A percentile compares a stretch with the other conserved stretches of the same genome.
These are phyloP conservation scores for Podospora australis DNA, from an alignment of 495 filamentous ascomycete species.

Conservation along the genomic window DNA sequence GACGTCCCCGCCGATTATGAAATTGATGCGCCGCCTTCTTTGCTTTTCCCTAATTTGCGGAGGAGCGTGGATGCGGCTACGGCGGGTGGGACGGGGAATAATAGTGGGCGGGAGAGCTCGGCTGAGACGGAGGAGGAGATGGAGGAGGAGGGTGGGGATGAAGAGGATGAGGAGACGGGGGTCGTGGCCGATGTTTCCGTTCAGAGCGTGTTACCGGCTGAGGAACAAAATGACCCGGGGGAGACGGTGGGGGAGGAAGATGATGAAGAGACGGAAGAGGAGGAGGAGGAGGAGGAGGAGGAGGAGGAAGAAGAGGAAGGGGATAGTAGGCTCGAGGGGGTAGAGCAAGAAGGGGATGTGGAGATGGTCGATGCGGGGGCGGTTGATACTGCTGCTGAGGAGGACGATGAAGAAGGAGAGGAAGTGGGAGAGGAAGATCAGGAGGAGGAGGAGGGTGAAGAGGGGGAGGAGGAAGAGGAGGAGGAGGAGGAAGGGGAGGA, in stretches of 20 bases:
- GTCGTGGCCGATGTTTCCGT: conserved; percentile 15
- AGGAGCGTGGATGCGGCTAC: conserved; percentile 27
- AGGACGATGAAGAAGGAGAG: conserved; percentile 8
- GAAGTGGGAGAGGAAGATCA: conserved; percentile 27
- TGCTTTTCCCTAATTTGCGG: conserved; percentile 42
- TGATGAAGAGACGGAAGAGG: conserved; percentile 17
- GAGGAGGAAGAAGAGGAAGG: conserved; percentile 20
- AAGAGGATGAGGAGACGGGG: conserved; percentile 19
- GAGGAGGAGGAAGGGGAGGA: conserved; percentile 14
- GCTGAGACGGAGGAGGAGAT: conserved; percentile 15
- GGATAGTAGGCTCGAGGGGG: conserved; percentile 1
- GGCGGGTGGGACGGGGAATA: conserved; percentile 7
- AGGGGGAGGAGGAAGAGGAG: conserved; percentile 14
- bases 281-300: conserved; percentile 4
- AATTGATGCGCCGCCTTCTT: conserved; percentile 35
- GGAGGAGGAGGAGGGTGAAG: conserved; percentile 15
- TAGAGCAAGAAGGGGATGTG: conserved; percentile 3
- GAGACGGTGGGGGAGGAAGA: conserved; percentile 14
- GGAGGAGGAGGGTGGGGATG: conserved; percentile 24
- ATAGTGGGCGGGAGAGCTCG: conserved; percentile 14
- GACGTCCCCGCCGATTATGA: conserved; percentile 54
- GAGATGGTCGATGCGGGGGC: conserved; percentile 4
- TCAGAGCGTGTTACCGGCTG: too few species aligned
- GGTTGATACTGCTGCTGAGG: conserved; percentile 2
- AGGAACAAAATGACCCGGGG: conserved; percentile 17